Conservation (phyloP, 306 rosid species). For the Fagus sylvatica region DNA sequence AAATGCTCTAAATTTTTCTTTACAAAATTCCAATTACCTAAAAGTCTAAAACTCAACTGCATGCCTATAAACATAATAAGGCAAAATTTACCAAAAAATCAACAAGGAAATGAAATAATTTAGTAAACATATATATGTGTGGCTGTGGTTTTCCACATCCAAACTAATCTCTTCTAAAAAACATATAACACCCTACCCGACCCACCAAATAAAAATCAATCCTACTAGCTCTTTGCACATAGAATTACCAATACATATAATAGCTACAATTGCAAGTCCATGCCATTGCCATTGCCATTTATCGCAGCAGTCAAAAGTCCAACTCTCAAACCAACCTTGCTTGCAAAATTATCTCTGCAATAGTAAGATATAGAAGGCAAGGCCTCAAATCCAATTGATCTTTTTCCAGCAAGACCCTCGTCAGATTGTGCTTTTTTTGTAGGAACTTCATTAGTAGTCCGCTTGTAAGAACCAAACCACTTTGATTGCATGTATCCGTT, state of each 20-base stretch:
- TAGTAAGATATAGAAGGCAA: slow-evolving; percentile 11
- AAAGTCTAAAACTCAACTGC: not conserved
- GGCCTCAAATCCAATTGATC: slow-evolving; percentile 45
- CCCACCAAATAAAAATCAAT: not conserved
- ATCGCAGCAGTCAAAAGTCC: slow-evolving; percentile 57
- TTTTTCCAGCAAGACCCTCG: slow-evolving; percentile 18
- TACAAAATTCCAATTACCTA: not conserved
- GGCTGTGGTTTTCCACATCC: not conserved
- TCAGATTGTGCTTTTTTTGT: slow-evolving; percentile 6
- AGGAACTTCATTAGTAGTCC: slow-evolving; percentile 56
- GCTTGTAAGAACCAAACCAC: slow-evolving; percentile 72
- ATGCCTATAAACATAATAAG: not conserved
- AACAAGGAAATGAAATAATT: no score
- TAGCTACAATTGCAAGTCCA: slow-evolving; percentile 13
- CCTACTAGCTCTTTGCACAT: not conserved
- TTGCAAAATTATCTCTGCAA: slow-evolving; percentile 50
- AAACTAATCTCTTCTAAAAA: not conserved
- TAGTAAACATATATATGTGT: no score
- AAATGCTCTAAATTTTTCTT: not conserved
- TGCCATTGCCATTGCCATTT: slow-evolving; percentile 14
- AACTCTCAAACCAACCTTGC: slow-evolving; percentile 43
- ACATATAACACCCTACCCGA: not conserved
- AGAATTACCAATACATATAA: not conserved
- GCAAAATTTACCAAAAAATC: not conserved
- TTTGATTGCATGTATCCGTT: slow-evolving; percentile 65